Evolutionary conservation across 2,329 filamentous ascomycete species (phyloP).

Genomic region (Ophiostoma sp.): DNA sequence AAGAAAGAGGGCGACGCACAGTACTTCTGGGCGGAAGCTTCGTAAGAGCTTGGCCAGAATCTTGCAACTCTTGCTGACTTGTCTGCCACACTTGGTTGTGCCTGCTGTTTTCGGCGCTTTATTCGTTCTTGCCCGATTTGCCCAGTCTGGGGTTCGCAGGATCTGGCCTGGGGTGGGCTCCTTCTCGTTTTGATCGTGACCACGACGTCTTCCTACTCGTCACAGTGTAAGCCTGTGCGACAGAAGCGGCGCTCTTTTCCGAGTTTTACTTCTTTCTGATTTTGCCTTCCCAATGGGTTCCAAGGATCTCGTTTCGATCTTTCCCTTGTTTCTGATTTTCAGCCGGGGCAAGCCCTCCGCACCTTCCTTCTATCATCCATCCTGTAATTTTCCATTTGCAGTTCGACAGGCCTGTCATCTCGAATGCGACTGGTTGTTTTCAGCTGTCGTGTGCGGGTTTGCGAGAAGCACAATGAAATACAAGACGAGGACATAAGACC

Average conservation of each 20-base stretch:
- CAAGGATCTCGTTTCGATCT: neutral
- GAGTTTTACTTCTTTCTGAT: neutral
- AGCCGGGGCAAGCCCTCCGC: neutral
- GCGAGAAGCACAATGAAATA: neutral
- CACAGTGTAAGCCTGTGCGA: neutral
- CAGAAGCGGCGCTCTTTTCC: neutral
- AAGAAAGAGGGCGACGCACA: neutral
- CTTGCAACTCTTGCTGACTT: neutral
- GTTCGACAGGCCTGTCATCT: neutral
- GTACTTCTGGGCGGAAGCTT: neutral
- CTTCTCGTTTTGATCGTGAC: slow-evolving; percentile 1
- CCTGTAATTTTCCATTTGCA: neutral
- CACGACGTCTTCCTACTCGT: slow-evolving; percentile 1
- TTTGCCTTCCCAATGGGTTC: neutral
- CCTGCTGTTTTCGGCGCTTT: neutral
- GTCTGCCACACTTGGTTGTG: neutral
- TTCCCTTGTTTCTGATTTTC: slow-evolving; percentile 1
- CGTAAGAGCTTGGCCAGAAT: neutral
- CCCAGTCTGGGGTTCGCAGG: neutral
- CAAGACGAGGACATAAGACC: neutral
- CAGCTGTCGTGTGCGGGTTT: neutral
- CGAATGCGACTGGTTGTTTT: neutral
- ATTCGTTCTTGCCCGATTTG: neutral
- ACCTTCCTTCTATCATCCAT: neutral
- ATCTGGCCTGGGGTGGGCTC: neutral